Evolutionary conservation across 805 yeast species (phyloP), one percentile per base, ranked within the genome.

Genomic region (Lachancea meyersii): DNA sequence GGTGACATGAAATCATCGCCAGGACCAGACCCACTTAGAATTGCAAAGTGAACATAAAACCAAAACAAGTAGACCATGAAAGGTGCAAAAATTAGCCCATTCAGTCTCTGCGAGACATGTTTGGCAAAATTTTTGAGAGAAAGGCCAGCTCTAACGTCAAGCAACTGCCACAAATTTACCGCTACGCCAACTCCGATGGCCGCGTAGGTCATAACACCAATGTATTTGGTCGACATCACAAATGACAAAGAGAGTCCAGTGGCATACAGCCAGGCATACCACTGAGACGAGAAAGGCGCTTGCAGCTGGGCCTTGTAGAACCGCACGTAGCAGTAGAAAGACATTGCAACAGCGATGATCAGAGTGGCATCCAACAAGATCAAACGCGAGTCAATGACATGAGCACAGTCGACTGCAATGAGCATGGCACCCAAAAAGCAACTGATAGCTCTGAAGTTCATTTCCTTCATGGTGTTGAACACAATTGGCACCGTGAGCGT

Each of bases 1-100:
- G 93, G 73, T n/a, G 93, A 78, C 98, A 93, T 93, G 62, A 91
- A 88, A 2, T 74, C 72, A 61, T 93, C 97, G 48, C 99, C 99
- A 4, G 97, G 93, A 22, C 99, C 99, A 1, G 97, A 89, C 52
- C 76, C 81, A 53, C 67, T 74, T 56, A 93, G 75, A 20, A 93
- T 75, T 23, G 78, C 75, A 66, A 93, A 93, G 66, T 93, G 99
- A 41, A 89, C 72, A 68, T 81, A 87, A 68, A 91, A 93, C 95
- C 97, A 88, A 54, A 77, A 80, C 49, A 88, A 70, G 61, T 87
- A 93, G 51, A 93, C 75, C 24, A 77, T 50, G 60, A 87, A 83
- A 22, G 99, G 99, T 14, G 88, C 63, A 10, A 86, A 72, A 43
- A 93, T 75, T 52, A 93, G 73, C 2, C 81, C 71, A 51, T 79